Conservation (phyloP, 768 basidiomycete species). For the Heimioporus sp. region DNA sequence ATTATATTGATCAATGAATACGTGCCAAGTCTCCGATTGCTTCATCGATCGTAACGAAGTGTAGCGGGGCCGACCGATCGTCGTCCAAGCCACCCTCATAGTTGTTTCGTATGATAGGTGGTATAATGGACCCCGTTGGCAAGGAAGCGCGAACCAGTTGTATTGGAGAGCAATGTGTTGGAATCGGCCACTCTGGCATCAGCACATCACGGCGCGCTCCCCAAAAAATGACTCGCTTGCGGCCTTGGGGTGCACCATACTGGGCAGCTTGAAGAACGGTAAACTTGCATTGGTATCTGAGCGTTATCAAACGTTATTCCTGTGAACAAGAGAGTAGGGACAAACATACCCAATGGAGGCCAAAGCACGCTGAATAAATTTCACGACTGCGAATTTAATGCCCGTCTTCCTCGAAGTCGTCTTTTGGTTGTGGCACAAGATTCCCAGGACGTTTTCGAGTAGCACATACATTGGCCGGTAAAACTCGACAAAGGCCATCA, state of each 20-base stretch:
- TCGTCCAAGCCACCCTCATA: conserved; percentile 25
- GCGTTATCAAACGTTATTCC: background rate
- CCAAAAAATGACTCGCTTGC: conserved; percentile 66
- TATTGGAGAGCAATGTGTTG: conserved; percentile 51
- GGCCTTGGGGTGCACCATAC: conserved; percentile 71
- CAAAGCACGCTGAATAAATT: conserved; percentile 60
- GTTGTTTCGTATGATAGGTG: conserved; percentile 44
- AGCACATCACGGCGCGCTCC: conserved; percentile 56
- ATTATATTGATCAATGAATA: conserved; percentile 12
- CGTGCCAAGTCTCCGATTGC: conserved; percentile 70
- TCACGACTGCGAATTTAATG: conserved; percentile 58
- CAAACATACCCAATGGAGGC: conserved; percentile 60
- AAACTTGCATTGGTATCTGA: conserved; percentile 60
- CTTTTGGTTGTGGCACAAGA: conserved; percentile 50
- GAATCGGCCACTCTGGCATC: conserved; percentile 63
- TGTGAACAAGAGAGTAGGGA: background rate
- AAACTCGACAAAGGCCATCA: conserved; percentile 68
- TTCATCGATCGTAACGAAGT: conserved; percentile 56
- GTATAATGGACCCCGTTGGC: conserved; percentile 42
- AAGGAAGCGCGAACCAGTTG: conserved; percentile 36
- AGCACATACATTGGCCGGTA: conserved; percentile 64
- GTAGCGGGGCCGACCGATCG: conserved; percentile 57
- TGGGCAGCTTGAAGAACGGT: conserved; percentile 67
- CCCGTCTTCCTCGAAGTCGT: conserved; percentile 34
- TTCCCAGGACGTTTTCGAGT: conserved; percentile 70